phyloP scores from a whole-genome alignment of 768 basidiomycete genomes.

The Agaricus blazei region DNA sequence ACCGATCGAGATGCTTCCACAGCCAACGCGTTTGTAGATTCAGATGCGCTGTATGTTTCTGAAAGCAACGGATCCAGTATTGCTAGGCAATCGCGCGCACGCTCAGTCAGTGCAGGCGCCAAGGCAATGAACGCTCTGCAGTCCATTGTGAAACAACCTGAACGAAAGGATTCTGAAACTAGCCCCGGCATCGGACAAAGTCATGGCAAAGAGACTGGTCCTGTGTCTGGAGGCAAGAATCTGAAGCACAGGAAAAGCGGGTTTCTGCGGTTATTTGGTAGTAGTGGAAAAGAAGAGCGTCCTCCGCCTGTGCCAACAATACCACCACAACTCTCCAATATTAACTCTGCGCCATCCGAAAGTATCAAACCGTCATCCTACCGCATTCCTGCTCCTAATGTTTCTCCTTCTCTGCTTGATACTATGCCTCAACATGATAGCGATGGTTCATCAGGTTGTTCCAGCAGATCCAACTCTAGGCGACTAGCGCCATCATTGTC shows the following conservation, averaged over 20 bases:
- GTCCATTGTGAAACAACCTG: constrained; percentile 37
- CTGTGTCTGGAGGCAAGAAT: constrained; percentile 31
- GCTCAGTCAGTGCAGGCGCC: constrained; percentile 59
- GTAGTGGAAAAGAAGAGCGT: constrained; percentile 45
- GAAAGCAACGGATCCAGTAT: neutral
- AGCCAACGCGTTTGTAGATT: neutral
- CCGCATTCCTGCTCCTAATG: constrained; percentile 38
- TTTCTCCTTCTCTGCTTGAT: constrained; percentile 30
- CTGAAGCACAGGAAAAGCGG: constrained; percentile 78
- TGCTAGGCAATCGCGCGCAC: constrained; percentile 33
- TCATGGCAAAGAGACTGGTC: neutral
- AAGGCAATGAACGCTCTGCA: constrained; percentile 47
- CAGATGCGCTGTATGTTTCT: neutral
- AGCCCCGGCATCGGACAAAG: constrained; percentile 13
- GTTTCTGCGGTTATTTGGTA: constrained; percentile 69
- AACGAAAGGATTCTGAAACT: constrained; percentile 39
- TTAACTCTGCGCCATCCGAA: constrained; percentile 6
- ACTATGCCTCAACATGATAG: constrained; percentile 13
- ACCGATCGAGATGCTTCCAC: neutral
- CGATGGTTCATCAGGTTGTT: constrained; percentile 4
- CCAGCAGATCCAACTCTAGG: constrained; percentile 23
- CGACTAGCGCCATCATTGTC: constrained; percentile 33
- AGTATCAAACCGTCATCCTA: constrained; percentile 23
- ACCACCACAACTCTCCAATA: constrained; percentile 16
- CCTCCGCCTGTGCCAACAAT: constrained; percentile 54